These are phyloP conservation scores for Candida montana DNA, from an alignment of 805 yeast genomes.

Conservation along the genomic window DNA sequence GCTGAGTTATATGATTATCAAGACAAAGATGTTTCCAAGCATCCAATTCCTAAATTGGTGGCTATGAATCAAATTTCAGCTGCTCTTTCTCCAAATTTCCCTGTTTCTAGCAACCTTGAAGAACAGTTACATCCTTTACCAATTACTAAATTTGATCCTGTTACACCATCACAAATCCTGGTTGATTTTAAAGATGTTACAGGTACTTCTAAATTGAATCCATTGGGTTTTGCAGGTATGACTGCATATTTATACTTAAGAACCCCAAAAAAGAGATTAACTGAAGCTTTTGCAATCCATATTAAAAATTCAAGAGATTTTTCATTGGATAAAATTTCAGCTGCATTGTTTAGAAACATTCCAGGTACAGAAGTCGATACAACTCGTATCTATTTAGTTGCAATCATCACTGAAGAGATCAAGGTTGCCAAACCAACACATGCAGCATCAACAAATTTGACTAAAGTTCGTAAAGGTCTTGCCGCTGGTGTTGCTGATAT, in stretches of 20 bases:
- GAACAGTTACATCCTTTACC: constrained; percentile 39
- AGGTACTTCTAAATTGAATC: constrained; percentile 52
- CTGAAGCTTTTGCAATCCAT: constrained; percentile 75
- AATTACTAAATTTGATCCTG: constrained; percentile 42
- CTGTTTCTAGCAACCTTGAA: constrained; percentile 35
- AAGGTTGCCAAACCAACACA: constrained; percentile 30
- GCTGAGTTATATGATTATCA: constrained; percentile 49
- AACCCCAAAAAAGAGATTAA: constrained; percentile 54
- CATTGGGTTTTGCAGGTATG: constrained; percentile 65
- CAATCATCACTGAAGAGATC: constrained; percentile 66
- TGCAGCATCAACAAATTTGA: constrained; percentile 26
- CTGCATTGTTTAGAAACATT: constrained; percentile 73
- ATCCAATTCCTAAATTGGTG: constrained; percentile 48
- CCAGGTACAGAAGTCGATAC: constrained; percentile 61
- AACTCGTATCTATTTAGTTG: constrained; percentile 69
- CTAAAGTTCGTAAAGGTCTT: constrained; percentile 62
- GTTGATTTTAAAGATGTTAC: constrained; percentile 74
- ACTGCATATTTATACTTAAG: constrained; percentile 69
- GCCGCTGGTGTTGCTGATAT: constrained; percentile 89
- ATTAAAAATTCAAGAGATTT: constrained; percentile 53
- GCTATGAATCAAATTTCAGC: constrained; percentile 64
- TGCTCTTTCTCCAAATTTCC: constrained; percentile 71
- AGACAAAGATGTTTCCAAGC: constrained; percentile 19
- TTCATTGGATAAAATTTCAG: constrained; percentile 62
- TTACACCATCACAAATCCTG: constrained; percentile 53